Evolutionary conservation across 805 yeast genomes (phyloP).

Genomic region (Candida lessepsii): DNA sequence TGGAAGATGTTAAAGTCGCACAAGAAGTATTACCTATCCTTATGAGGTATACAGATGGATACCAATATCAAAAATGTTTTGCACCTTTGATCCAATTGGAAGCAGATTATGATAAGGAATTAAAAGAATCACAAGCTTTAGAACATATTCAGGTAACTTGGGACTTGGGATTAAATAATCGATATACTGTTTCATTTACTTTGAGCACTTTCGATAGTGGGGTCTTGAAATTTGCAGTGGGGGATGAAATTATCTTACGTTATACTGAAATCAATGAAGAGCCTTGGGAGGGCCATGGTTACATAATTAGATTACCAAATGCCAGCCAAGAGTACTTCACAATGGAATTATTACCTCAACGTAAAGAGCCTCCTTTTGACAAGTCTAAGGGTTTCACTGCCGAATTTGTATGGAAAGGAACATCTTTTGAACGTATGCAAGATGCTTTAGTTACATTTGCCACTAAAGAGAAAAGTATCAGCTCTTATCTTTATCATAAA

Average conservation of each 20-base stretch:
- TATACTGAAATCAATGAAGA: slow-evolving; percentile 55
- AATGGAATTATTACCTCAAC: slow-evolving; percentile 55
- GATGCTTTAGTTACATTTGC: slow-evolving; percentile 73
- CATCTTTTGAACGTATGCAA: slow-evolving; percentile 82
- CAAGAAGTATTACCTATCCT: slow-evolving; percentile 61
- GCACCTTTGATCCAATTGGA: slow-evolving; percentile 82
- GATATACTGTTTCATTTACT: slow-evolving; percentile 66
- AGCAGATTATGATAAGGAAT: slow-evolving; percentile 71
- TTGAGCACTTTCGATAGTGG: slow-evolving; percentile 65
- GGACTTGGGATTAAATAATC: slow-evolving; percentile 64
- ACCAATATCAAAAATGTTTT: slow-evolving; percentile 79
- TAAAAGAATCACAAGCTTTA: slow-evolving; percentile 75
- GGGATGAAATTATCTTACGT: slow-evolving; percentile 75
- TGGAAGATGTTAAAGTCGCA: slow-evolving; percentile 38
- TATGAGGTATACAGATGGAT: slow-evolving; percentile 77
- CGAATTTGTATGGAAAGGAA: slow-evolving; percentile 87
- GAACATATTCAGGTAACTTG: slow-evolving; percentile 72
- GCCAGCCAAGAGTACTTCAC: slow-evolving; percentile 66
- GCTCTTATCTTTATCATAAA: slow-evolving; percentile 72
- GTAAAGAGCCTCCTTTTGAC: slow-evolving; percentile 54
- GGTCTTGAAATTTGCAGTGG: slow-evolving; percentile 71
- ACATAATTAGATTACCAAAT: slow-evolving; percentile 68
- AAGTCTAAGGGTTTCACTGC: slow-evolving; percentile 69
- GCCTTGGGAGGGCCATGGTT: slow-evolving; percentile 71
- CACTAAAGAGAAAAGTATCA: slow-evolving; percentile 61